Base-by-base conservation (phyloP, 2,329 filamentous ascomycete genomes). In the Arthrobotrys pseudoclavata region DNA sequence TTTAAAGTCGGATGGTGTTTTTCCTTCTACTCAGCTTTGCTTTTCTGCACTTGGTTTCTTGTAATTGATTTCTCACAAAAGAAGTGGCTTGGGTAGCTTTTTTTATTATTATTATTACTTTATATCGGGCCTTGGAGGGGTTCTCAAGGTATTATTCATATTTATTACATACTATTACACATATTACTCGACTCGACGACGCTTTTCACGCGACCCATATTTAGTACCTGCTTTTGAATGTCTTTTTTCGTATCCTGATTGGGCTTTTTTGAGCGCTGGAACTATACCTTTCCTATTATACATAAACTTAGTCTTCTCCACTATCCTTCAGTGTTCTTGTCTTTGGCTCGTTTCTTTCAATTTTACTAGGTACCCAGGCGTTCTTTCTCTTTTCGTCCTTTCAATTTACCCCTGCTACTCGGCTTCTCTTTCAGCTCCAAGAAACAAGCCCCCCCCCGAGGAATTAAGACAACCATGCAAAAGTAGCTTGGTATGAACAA, bases 21-120 rank as follows among this genome's bases (percentile, higher is more conserved):
- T 26, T 13, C 10, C 61, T 60, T 74, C 31, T 52, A 24, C 42
- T 75, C 47, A 57, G 31, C 52, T 62, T 61, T 66, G 48, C 37
- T 66, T 45, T 62, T 45, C 34, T 48, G 15, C 61, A n/a, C 34
- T 68, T 64, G 20, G 24, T 48, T 66, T 55, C 63, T 64, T 61
- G 26, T 66, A 50, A 52, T 52, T 50, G 42, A 60, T 60, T 53
- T 63, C n/a, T 55, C 45, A 29, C 50, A 64, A 62, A 72, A 63
- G 40, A 72, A 57, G 47, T 29, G 48, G 63, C 15, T 40, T 50
- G 62, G 62, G 62, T n/a, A n/a, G n/a, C 40, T 66, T 53, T 22
- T 22, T 34, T 48, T 34, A 18, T 29, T 62, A 22, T 42, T 61
- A 5, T 42, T 63, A 47, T 22, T 20, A 66, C 47, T 63, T 29